These are phyloP conservation scores for Neurospora tetrasperma DNA, from an alignment of 495 filamentous ascomycete species.

Conservation along the genomic window DNA sequence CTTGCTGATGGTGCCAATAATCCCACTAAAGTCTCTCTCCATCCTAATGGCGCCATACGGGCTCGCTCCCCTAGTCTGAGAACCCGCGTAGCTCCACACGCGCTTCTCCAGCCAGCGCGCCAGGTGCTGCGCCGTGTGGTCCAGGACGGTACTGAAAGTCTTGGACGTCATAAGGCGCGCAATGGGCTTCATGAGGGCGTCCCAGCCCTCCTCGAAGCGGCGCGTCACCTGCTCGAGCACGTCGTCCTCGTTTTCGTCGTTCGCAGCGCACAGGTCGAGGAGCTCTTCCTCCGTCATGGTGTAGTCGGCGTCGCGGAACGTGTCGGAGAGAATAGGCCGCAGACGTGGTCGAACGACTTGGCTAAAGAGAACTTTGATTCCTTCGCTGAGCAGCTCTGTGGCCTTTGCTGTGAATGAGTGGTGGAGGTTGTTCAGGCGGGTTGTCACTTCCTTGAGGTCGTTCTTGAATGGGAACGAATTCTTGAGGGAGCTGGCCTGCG, in stretches of 20 bases:
- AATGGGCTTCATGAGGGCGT: constrained; percentile 70
- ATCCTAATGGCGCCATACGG: constrained; percentile 76
- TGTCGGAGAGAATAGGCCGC: constrained; percentile 72
- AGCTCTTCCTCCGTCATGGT: constrained; percentile 40
- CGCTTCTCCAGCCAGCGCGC: constrained; percentile 74
- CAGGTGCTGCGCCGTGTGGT: constrained; percentile 62
- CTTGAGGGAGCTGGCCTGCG: constrained; percentile 33
- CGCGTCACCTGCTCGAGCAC: constrained; percentile 51
- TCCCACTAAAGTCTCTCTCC: constrained; percentile 76
- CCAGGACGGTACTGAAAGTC: constrained; percentile 59
- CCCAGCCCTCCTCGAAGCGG: constrained; percentile 74
- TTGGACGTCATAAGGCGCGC: constrained; percentile 71
- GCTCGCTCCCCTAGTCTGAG: constrained; percentile 48
- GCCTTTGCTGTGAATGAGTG: constrained; percentile 64
- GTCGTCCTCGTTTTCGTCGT: constrained; percentile 43
- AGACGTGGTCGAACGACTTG: constrained; percentile 80
- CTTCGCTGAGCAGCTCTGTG: constrained; percentile 71
- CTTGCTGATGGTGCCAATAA: constrained; percentile 65
- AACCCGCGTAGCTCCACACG: constrained; percentile 67
- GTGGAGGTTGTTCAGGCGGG: constrained; percentile 57
- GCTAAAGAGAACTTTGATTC: constrained; percentile 73
- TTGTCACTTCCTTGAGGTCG: constrained; percentile 56
- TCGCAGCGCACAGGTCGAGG: constrained; percentile 34
- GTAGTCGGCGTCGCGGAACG: constrained; percentile 91
- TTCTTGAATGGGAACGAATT: constrained; percentile 68